Percentiles rank a stretch among this genome's conserved stretches.
phyloP scores from a whole-genome alignment of 768 basidiomycete genomes.

The Russula sp. region DNA sequence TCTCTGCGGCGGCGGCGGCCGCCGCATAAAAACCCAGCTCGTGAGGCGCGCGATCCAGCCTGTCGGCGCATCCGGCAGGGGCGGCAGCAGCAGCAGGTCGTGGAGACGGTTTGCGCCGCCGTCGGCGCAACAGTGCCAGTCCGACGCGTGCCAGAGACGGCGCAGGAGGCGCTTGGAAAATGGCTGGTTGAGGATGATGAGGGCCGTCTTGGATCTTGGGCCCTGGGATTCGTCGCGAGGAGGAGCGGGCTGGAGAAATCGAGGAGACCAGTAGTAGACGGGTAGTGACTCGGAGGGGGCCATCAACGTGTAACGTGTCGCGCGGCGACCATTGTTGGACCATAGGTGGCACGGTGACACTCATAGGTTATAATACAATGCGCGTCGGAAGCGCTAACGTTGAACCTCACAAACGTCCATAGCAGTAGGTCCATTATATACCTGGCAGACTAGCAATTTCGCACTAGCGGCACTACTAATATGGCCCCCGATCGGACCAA shows the following conservation, averaged over 20 bases:
- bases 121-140: conserved; percentile 45
- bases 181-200: conserved; percentile 90
- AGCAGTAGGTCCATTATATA: too few relatives aligned
- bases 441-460: too few relatives aligned
- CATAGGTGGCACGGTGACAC: background rate
- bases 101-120: conserved; percentile 60
- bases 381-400: background rate
- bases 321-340: too few relatives aligned
- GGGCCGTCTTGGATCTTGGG: conserved; percentile 34
- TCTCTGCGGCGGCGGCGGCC: background rate
- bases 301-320: conserved; percentile 1
- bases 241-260: conserved; percentile 11
- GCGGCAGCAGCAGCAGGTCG: conserved; percentile 36
- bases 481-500: background rate
- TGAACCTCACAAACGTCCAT: background rate
- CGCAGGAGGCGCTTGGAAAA: conserved; percentile 60
- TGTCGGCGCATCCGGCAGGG: background rate
- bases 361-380: background rate
- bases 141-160: conserved; percentile 41
- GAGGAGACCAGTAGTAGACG: conserved; percentile 12
- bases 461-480: background rate
- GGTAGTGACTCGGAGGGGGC: background rate
- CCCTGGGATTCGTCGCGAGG: background rate
- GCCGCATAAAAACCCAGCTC: background rate
- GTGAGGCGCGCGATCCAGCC: background rate